Evolutionary conservation across 2,329 filamentous ascomycete genomes (phyloP).

Genomic region (Fusarium buharicum): DNA sequence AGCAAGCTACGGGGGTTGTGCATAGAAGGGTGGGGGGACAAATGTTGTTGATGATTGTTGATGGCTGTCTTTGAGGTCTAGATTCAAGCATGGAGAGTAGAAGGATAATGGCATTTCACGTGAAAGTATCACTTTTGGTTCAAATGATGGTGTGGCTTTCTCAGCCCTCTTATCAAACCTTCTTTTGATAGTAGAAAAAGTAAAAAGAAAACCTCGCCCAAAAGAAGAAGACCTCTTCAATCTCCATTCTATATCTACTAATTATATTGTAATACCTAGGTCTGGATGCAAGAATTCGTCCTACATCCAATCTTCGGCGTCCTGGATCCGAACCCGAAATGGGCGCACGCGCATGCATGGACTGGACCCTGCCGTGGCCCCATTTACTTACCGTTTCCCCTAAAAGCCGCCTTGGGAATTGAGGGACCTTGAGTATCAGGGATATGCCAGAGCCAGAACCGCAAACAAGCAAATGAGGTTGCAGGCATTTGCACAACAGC

Average conservation of each 20-base stretch:
- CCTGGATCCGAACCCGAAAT: constrained; percentile 34
- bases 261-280: background rate
- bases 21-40: constrained; percentile 31
- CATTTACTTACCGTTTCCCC: constrained; percentile 36
- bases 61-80: constrained; percentile 13
- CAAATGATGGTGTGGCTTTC: background rate
- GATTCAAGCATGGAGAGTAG: background rate
- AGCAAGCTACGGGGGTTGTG: constrained; percentile 28
- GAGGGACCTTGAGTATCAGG: constrained; percentile 18
- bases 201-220: background rate
- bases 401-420: constrained; percentile 3
- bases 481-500: constrained; percentile 41
- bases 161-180: constrained; percentile 1
- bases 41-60: constrained; percentile 25
- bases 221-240: background rate
- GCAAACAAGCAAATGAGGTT: constrained; percentile 42
- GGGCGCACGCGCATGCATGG: constrained; percentile 30
- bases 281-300: constrained; percentile 2
- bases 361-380: constrained; percentile 39
- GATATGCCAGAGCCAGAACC: constrained; percentile 41
- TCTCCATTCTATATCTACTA: background rate
- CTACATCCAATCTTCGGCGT: constrained; percentile 37
- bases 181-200: background rate
- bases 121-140: constrained; percentile 10
- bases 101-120: constrained; percentile 30